Base-by-base conservation (phyloP, 2,329 filamentous ascomycete genomes). In the Colletotrichum tabaci region DNA sequence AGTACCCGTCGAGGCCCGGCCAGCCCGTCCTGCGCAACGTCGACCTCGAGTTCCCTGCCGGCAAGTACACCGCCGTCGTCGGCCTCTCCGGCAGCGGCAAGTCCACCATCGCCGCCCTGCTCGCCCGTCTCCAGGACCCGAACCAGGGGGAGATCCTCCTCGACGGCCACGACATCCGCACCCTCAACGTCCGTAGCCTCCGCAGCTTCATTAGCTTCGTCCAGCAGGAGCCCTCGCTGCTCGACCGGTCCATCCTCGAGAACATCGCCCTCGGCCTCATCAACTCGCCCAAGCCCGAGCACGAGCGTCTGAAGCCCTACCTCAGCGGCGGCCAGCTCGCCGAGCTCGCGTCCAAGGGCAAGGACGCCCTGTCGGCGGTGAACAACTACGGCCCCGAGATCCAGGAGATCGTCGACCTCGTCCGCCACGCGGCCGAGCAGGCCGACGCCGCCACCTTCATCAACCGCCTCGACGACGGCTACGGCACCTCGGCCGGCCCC, bases 371-470 rank as follows among this genome's bases (percentile, higher is more conserved):
- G 15, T 56, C 76, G 2, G 68, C 67, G 13, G 72, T 74, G 7
- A 74, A 75, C 10, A 71, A 73, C 8, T 69, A 73, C 1, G 77
- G 76, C 6, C 49, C 75, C 1, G 69, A 66, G 3, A 71, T 79
- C 12, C 74, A 75, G 13, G 84, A 88, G 70, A 86, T 90, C 35
- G 80, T 88, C 18, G 72, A 76, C 3, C 75, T 87, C 3, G 85
- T 86, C 0, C 77, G 80, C 40, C 77, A 82, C 8, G 86, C 89
- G 23, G 87, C 88, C 1, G 80, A 78, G 10, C 82, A 88, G 16
- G 89, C 90, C 1, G 89, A 91, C 77, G 89, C 87, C 0, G 81
- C 82, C 56, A 76, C 75, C 40, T 90, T 88, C 76, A 89, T 87
- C 73, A 79, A 82, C 49, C 78, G 77, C 0, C 82, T 87, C 4